Evolutionary conservation across 2,329 filamentous ascomycete genomes (phyloP).

Genomic region (Aspergillus sp.): DNA sequence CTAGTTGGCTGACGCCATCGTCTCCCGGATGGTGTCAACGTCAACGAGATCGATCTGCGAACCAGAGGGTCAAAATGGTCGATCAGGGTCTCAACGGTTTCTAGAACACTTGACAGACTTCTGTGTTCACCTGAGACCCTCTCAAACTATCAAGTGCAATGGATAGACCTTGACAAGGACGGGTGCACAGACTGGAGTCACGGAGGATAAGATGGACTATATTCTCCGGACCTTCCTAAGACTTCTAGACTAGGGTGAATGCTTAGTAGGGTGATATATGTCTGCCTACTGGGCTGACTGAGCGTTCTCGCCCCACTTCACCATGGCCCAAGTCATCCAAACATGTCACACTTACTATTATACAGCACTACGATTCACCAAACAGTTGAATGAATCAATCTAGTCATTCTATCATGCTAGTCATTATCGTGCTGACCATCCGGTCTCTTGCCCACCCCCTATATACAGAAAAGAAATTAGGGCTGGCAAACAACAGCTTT

Average conservation of each 20-base stretch:
- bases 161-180: no score
- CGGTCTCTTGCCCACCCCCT: slow-evolving; percentile 9
- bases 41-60: not conserved
- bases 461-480: slow-evolving; percentile 16
- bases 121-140: not conserved
- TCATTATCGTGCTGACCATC: slow-evolving; percentile 16
- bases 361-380: not conserved
- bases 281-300: not conserved
- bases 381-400: not conserved
- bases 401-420: slow-evolving; percentile 21
- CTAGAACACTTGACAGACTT: not conserved
- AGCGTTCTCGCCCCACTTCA: not conserved
- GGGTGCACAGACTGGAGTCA: no score
- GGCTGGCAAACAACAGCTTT: slow-evolving; percentile 11
- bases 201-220: no score
- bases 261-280: not conserved
- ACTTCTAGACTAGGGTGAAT: no score
- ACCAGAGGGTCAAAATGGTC: not conserved
- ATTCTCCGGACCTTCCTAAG: no score
- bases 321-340: no score
- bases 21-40: not conserved
- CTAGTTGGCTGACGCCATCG: not conserved
- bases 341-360: no score
- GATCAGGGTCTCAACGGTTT: not conserved
- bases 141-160: not conserved